Percentiles rank a stretch among this genome's conserved stretches.
phyloP scores from a whole-genome alignment of 495 filamentous ascomycete species.

The Xylaria scruposa region DNA sequence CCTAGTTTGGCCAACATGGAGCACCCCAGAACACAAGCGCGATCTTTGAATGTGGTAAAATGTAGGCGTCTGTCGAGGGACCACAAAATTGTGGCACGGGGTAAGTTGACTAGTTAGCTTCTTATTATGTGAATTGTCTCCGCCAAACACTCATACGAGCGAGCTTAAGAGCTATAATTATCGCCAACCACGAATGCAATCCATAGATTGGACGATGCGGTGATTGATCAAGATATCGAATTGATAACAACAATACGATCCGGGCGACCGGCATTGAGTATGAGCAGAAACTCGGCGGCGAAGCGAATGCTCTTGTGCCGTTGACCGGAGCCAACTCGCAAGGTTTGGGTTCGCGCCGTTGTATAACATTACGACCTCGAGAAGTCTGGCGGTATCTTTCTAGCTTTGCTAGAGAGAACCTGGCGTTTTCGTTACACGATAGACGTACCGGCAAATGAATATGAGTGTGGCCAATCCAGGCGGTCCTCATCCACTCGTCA shows the following conservation, averaged over 20 bases:
- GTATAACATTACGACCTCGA: conserved; percentile 14
- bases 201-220: neutral
- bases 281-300: conserved; percentile 10
- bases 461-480: conserved; percentile 41
- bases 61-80: conserved; percentile 13
- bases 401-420: neutral
- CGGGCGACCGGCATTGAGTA: conserved; percentile 14
- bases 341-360: neutral
- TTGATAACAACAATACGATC: neutral
- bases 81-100: conserved; percentile 21
- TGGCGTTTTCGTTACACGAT: neutral
- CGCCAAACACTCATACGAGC: conserved; percentile 14
- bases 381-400: neutral
- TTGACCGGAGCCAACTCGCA: conserved; percentile 12
- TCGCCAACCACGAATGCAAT: conserved; percentile 5
- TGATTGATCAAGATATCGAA: conserved; percentile 9
- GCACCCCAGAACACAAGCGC: conserved; percentile 24
- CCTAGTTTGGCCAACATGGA: conserved; percentile 24
- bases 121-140: conserved; percentile 25
- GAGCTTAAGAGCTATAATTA: conserved; percentile 1
- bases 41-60: conserved; percentile 18
- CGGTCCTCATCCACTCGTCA: conserved; percentile 49
- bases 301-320: conserved; percentile 16
- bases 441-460: conserved; percentile 34
- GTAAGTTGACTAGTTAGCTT: conserved; percentile 11